phyloP scores from a whole-genome alignment of 75 land plant species.

The Ceratopteris richardii region DNA sequence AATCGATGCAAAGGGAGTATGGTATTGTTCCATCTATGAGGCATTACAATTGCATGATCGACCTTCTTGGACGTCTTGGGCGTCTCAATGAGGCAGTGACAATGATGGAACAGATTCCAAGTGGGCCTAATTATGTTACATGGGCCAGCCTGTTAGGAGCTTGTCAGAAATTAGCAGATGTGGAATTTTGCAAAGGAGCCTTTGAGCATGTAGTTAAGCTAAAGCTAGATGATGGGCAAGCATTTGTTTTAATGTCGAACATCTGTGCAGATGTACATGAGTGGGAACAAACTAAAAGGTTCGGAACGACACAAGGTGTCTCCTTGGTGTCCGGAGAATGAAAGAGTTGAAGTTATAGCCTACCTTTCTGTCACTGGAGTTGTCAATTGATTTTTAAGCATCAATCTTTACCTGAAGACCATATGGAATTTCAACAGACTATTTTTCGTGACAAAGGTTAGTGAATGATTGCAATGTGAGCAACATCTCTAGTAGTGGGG shows the following conservation, averaged over 20 bases:
- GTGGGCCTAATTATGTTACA: constrained; percentile 3
- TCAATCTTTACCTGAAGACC: no score
- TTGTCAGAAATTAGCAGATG: constrained; percentile 1
- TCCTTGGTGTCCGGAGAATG: no score
- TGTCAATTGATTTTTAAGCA: no score
- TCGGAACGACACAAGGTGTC: neutral
- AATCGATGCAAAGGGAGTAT: constrained; percentile 3
- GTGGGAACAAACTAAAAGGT: constrained; percentile 11
- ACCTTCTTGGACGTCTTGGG: constrained; percentile 9
- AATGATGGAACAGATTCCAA: constrained; percentile 6
- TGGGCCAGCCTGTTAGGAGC: constrained; percentile 10
- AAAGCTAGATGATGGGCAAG: neutral
- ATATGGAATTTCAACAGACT: no score
- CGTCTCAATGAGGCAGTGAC: constrained; percentile 7
- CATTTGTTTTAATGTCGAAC: constrained; percentile 12
- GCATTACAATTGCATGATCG: constrained; percentile 15
- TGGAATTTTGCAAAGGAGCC: constrained; percentile 6
- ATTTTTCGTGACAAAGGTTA: no score
- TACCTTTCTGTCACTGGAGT: no score
- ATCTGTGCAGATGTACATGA: constrained; percentile 13
- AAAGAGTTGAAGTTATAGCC: no score
- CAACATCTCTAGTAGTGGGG: no score
- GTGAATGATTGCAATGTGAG: no score
- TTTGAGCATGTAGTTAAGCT: constrained; percentile 6
- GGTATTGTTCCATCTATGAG: constrained; percentile 4